Base-by-base conservation (phyloP, 768 basidiomycete species). In the Clavulina sp. region DNA sequence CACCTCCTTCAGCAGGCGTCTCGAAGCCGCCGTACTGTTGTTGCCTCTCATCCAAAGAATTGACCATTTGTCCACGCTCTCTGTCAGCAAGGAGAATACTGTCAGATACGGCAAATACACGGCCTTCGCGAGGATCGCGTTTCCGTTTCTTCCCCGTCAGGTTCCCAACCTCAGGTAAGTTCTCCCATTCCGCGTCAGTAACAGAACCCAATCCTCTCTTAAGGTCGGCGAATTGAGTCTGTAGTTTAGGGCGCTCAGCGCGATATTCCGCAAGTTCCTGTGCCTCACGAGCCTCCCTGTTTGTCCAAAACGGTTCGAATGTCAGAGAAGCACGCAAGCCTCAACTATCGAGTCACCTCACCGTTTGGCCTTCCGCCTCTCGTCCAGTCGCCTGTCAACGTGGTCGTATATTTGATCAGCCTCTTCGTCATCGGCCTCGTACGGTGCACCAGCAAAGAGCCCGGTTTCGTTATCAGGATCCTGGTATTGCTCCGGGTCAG, bases 401-500 rank as follows among this genome's bases (percentile, higher is more conserved):
- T 69, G 60, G 24, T 95, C 93, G 63, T 93, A 99, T 49, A 95
- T 95, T 62, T 74, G 76, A 65, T 97, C 93, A 0, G 93, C 95
- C 64, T 97, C 95, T 58, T 96, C 92, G 55, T 99, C 95, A 57
- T 97, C 95, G 52, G 84, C 81, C 63, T 99, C 92, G 63, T 99
- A 96, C 0, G 87, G 86, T 5, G 84, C 92, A 9, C 92, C 91
- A 3, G 91, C 86, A 62, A 99, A 97, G 4, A 97, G 73, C 24
- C 93, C 93, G 57, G 80, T 82, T 68, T 97, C 92, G 63, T 96
- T 93, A 62, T 99, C 95, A 23, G 93, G 95, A 64, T 99, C 93
- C 65, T 92, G 87, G 60, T 84, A 89, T 59, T 85, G 83, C 4
- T 93, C 93, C 0, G 86, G 82, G 64, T 88, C 87, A 24, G 85